Percentiles rank a stretch among this genome's conserved stretches.
Evolutionary conservation across 2,329 filamentous ascomycete genomes (phyloP).

Genomic region (Mariannaea elegans): DNA sequence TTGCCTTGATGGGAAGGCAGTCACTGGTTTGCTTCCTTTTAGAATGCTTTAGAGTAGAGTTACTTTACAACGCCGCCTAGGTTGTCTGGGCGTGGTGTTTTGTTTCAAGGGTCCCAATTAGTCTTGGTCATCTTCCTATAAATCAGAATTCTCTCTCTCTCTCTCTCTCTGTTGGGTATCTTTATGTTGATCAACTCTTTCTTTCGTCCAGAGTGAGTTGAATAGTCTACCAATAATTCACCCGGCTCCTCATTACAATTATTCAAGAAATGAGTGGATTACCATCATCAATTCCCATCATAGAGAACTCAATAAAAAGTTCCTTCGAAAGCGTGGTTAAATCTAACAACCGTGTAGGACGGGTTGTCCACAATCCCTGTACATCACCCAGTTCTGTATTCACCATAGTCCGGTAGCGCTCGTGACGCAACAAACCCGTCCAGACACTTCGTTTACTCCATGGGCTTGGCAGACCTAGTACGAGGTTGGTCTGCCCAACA

Average conservation of each 20-base stretch:
- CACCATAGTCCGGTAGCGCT: constrained; percentile 34
- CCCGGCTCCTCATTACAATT: too few species aligned
- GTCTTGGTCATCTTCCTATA: background rate
- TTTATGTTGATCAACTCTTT: background rate
- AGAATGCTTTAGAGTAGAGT: constrained; percentile 34
- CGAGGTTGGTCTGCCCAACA: constrained; percentile 37
- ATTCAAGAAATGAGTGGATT: background rate
- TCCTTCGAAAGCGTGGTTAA: constrained; percentile 29
- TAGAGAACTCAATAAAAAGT: constrained; percentile 32
- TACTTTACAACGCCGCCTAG: constrained; percentile 3
- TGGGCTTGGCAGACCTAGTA: constrained; percentile 38
- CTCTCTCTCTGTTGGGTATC: background rate
- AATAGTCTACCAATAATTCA: too few species aligned
- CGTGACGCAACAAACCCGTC: constrained; percentile 35
- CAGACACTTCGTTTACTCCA: constrained; percentile 36
- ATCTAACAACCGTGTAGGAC: constrained; percentile 33
- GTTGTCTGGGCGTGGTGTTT: background rate
- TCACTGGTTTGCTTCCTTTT: constrained; percentile 5
- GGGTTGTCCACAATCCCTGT: constrained; percentile 33
- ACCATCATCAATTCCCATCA: constrained; percentile 31
- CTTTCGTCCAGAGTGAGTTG: too few species aligned
- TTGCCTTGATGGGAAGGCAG: background rate
- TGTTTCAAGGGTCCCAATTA: too few species aligned
- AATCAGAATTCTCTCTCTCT: constrained; percentile 1
- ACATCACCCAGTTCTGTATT: constrained; percentile 39